Conservation (phyloP, 2,329 filamentous ascomycete genomes). For the Cladorrhinum sp. region DNA sequence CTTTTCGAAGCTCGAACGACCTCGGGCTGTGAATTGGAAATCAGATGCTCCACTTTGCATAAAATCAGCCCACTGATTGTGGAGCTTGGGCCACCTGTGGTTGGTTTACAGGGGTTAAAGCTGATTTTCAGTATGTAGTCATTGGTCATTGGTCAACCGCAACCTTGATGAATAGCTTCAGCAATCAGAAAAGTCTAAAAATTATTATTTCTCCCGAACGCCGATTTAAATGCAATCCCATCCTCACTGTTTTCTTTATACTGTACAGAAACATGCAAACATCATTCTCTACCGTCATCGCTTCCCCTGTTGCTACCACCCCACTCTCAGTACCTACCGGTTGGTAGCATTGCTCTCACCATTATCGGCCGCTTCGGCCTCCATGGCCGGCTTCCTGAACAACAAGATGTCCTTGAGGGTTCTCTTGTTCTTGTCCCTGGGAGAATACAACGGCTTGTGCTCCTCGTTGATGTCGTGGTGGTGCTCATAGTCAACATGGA, state of each 20-base stretch:
- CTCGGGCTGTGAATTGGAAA: conserved; percentile 7
- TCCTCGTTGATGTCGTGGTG: conserved; percentile 40
- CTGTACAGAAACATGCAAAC: not conserved
- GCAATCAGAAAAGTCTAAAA: not conserved
- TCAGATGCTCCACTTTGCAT: not conserved
- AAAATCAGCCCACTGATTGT: conserved; percentile 23
- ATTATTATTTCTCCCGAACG: not conserved
- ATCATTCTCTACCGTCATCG: not conserved
- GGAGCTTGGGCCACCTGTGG: not conserved
- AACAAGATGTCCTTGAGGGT: conserved; percentile 36
- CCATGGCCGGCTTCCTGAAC: conserved; percentile 30
- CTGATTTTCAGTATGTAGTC: no score
- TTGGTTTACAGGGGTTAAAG: no score
- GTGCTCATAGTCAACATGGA: conserved; percentile 45
- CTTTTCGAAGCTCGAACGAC: conserved; percentile 11
- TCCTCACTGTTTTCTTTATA: not conserved
- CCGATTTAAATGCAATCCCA: conserved; percentile 2
- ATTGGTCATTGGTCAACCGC: no score
- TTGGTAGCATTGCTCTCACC: not conserved
- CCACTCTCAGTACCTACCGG: not conserved
- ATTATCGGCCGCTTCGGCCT: conserved; percentile 1
- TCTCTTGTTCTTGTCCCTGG: conserved; percentile 28
- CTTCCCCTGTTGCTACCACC: not conserved
- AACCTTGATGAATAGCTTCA: not conserved
- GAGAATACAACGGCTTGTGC: conserved; percentile 42